These are phyloP conservation scores for Lobosporangium transversale DNA, from an alignment of 192 early-diverging fungal genomes.

Conservation along the genomic window DNA sequence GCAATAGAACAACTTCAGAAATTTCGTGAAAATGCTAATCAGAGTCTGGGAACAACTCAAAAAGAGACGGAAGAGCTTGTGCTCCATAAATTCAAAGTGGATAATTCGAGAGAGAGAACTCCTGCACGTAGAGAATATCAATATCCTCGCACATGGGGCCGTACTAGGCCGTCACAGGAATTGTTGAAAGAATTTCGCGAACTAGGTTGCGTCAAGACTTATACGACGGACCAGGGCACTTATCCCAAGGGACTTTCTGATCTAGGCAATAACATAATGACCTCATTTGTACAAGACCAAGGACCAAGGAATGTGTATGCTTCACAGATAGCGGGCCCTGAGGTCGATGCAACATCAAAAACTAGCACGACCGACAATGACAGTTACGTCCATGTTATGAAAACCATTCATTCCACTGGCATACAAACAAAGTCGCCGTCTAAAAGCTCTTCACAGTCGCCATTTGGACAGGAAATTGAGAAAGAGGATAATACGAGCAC, in stretches of 20 bases:
- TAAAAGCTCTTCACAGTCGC: slow-evolving; percentile 12
- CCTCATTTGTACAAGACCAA: background rate
- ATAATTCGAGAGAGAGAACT: slow-evolving; percentile 46
- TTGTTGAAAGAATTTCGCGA: slow-evolving; percentile 46
- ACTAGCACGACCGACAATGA: background rate
- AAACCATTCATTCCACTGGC: too few relatives aligned
- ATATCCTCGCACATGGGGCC: slow-evolving; percentile 33
- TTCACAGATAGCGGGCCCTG: background rate
- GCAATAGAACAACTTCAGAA: background rate
- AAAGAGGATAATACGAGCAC: background rate
- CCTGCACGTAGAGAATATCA: slow-evolving; percentile 33
- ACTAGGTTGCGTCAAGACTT: slow-evolving; percentile 36
- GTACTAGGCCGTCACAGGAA: slow-evolving; percentile 36
- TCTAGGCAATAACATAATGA: slow-evolving; percentile 2
- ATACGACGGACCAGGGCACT: slow-evolving; percentile 9
- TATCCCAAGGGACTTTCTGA: slow-evolving; percentile 2
- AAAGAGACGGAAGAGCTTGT: slow-evolving; percentile 24
- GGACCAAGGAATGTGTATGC: background rate
- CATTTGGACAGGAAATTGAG: slow-evolving; percentile 3
- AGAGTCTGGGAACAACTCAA: slow-evolving; percentile 19
- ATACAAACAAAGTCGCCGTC: slow-evolving; percentile 4
- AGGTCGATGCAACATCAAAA: background rate
- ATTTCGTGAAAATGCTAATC: slow-evolving; percentile 14
- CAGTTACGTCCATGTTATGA: too few relatives aligned
- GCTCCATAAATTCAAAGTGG: slow-evolving; percentile 30